These are phyloP conservation scores for Solanum verrucosum DNA, from an alignment of 257 asterid genomes.

Conservation along the genomic window DNA sequence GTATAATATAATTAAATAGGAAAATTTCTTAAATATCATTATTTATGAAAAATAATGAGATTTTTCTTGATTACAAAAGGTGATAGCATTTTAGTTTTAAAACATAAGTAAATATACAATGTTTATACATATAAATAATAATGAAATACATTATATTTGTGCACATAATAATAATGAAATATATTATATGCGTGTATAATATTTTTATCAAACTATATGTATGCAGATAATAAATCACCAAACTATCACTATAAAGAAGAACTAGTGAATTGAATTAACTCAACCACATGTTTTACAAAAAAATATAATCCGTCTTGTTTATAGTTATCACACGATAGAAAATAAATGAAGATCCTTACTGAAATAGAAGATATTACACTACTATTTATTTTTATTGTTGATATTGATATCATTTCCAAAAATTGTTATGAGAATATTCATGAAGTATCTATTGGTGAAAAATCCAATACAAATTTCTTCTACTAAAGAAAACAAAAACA, in stretches of 20 bases:
- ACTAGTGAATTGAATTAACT: background rate
- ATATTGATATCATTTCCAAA: background rate
- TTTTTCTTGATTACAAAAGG: background rate
- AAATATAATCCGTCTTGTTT: background rate
- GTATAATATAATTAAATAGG: background rate
- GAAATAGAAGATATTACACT: background rate
- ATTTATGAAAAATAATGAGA: background rate
- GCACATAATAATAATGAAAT: fast-evolving
- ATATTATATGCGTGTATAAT: fast-evolving
- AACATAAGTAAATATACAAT: background rate
- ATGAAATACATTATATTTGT: background rate
- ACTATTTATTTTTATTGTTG: background rate
- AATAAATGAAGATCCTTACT: background rate
- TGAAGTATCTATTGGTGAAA: background rate
- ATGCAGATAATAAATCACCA: background rate
- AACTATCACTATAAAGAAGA: background rate
- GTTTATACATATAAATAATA: background rate
- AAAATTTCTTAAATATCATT: background rate
- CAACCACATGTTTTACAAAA: too few relatives aligned
- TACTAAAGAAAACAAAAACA: background rate
- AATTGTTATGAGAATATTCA: background rate
- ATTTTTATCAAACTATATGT: fast-evolving
- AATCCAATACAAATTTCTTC: background rate
- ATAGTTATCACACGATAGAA: background rate
- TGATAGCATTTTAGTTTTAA: background rate